These are phyloP conservation scores for Pythium rishiriense DNA, from an alignment of 352 stramenopile genomes.

Conservation along the genomic window DNA sequence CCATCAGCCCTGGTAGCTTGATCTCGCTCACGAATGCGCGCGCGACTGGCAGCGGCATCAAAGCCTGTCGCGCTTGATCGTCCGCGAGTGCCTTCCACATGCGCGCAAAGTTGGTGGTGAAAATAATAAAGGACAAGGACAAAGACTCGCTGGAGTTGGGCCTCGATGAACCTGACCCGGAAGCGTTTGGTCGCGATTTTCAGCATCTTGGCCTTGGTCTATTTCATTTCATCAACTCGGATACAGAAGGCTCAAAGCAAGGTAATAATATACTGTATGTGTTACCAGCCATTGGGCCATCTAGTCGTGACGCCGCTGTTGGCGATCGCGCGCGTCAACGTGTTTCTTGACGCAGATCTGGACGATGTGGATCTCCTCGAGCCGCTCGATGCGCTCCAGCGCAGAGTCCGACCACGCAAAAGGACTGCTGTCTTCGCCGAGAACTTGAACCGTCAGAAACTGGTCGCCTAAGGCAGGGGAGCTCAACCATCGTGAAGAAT, in stretches of 20 bases:
- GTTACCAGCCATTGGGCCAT: constrained; percentile 2
- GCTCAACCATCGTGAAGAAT: too few species aligned
- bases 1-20: constrained; percentile 10
- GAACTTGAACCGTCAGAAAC: constrained; percentile 12
- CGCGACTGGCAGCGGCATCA: constrained; percentile 6
- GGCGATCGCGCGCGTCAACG: not conserved
- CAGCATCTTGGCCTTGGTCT: constrained; percentile 21
- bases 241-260: not conserved
- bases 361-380: constrained; percentile 14
- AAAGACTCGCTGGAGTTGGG: constrained; percentile 11
- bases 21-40: constrained; percentile 14
- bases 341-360: constrained; percentile 18
- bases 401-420: constrained; percentile 10
- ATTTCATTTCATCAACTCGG: not conserved
- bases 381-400: constrained; percentile 3
- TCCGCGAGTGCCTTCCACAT: constrained; percentile 8
- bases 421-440: constrained; percentile 3
- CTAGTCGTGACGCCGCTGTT: constrained; percentile 13
- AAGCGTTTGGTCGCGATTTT: constrained; percentile 6
- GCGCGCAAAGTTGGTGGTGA: constrained; percentile 8
- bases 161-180: constrained; percentile 8
- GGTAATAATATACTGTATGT: too few species aligned
- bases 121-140: constrained; percentile 24
- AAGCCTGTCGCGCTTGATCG: not conserved
- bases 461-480: constrained; percentile 17